phyloP scores from a whole-genome alignment of 495 filamentous ascomycete genomes.

The Penicillium crystallinum region DNA sequence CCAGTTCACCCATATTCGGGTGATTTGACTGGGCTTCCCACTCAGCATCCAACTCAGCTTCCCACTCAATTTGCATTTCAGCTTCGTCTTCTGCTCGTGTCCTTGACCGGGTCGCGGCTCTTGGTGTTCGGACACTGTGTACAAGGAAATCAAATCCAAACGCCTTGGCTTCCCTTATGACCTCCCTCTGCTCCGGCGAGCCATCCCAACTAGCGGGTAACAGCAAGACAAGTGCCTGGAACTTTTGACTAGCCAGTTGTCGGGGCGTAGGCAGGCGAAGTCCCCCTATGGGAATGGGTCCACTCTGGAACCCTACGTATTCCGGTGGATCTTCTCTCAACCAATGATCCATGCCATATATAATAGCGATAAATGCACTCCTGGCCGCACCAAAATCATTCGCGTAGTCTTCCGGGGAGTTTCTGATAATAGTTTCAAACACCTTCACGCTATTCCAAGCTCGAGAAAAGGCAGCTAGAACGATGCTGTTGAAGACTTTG shows the following conservation, averaged over 20 bases:
- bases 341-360: neutral
- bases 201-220: neutral
- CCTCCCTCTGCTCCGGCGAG: neutral
- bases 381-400: neutral
- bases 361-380: neutral
- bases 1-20: neutral
- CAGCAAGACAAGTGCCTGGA: neutral
- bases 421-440: neutral
- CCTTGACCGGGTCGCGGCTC: neutral
- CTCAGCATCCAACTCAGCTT: neutral
- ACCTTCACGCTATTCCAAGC: neutral
- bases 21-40: neutral
- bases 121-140: neutral
- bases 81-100: neutral
- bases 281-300: neutral
- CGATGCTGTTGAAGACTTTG: neutral
- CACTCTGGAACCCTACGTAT: neutral
- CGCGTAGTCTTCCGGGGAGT: neutral
- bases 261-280: neutral
- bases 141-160: neutral
- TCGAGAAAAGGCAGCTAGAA: neutral
- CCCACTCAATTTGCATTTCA: neutral
- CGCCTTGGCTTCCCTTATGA: neutral
- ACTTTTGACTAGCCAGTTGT: neutral
- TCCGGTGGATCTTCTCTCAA: neutral